Evolutionary conservation across 805 yeast genomes (phyloP), one percentile per base, ranked within the genome.

Genomic region (Schwanniomyces polymorphus): DNA sequence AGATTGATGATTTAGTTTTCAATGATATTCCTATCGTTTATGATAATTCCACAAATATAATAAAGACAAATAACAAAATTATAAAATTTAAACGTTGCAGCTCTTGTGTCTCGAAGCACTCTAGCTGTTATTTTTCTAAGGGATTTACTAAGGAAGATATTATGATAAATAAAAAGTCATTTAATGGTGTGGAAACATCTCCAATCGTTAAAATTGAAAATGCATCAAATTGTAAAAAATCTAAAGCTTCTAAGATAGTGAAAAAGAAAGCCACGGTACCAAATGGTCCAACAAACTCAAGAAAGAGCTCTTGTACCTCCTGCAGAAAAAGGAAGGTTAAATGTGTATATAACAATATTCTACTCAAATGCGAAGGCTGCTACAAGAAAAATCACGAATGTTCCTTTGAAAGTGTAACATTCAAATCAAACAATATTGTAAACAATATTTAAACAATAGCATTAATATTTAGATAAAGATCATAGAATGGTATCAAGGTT

Each of bases 71-170:
- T 45, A 51, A 53, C 43, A 73, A 72, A 51, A 59, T 72, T 42
- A 71, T 84, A 45, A 75, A 79, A 49, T 82, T 80, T 60, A 72
- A 67, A 53, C 68, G 80, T 26, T 84, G 89, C 58, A 67, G 75
- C 29, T 80, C 84, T 10, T 85, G 88, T 57, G 61, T 60, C n/a
- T 52, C 61, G 42, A 78, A 77, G 53, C 65, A 67, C 33, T 57
- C 74, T 38, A 56, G 65, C 21, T 85, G 90, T 57, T 61, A 69
- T 31, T 84, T 84, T 56, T 77, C 85, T 29, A 83, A 80, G 58
- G 90, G 89, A 3, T 80, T 80, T 58, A 83, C 87, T 7, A 80
- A 84, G 59, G 81, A 80, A 52, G 88, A 82, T 56, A 79, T 81
- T 14, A 62, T 73, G 55, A 45, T 54, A 16, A 67, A 68, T 49